Evolutionary conservation across 164 flowering plant species (phyloP), one percentile per base, ranked within the genome.

Genomic region (Litsea cubeba): DNA sequence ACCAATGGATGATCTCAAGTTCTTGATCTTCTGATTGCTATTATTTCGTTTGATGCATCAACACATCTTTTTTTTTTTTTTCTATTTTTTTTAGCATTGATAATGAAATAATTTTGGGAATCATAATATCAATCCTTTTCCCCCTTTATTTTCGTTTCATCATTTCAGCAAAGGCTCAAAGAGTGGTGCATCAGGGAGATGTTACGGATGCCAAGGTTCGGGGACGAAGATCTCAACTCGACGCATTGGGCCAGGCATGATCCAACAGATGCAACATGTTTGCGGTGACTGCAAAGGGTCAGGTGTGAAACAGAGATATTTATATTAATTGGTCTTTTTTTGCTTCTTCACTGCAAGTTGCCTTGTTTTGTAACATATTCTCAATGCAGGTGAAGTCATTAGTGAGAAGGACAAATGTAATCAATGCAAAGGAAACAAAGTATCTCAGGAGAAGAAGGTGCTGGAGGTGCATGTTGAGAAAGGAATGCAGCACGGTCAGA

Each of bases 401-500:
- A 83, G 74, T 73, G 90, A 85, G 8, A 86, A 77, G 74, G 93
- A 89, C 70, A 79, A 75, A 50, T 89, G 93, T 68, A 75, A 77
- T 12, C 90, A 81, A 35, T 89, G 93, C 81, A 85, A 81, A 68
- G 93, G 90, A 25, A 79, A 78, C 63, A 89, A 87, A 76, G 92
- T 90, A 72, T 40, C 75, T 51, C 90, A 82, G 60, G 93, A 89
- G 74, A 88, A 88, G 89, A 90, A 86, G 82, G 91, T 89, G 69
- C 67, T 89, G 62, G 90, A 89, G 72, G 93, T 89, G 49, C 79
- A 78, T 79, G 87, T 90, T 68, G 95, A 90, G 79, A 90, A 88
- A 76, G 93, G 95, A 18, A 90, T 90, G 95, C 85, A 83, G 68
- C 81, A 89, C 75, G 87, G 85, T n/a, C 88, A 90, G 79, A 88